Evolutionary conservation across 352 stramenopile species (phyloP), one percentile per base, ranked within the genome.

Genomic region (Phytophthora pistaciae): DNA sequence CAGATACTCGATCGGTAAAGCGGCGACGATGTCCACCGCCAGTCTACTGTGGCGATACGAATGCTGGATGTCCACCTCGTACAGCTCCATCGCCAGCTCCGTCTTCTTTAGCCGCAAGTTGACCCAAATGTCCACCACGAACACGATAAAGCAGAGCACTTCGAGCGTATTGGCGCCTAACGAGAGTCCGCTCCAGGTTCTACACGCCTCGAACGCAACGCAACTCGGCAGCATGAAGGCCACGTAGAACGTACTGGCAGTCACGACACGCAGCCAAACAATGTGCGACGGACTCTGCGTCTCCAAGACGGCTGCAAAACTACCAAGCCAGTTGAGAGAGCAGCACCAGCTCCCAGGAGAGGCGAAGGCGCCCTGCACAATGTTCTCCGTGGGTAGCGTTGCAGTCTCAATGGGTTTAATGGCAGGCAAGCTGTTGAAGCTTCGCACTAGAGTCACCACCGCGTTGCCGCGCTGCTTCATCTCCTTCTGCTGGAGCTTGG

Each of bases 81-180:
- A 90, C 1, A 89, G 66, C 50, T 91, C 84, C 21, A 84, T 77
- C 9, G 84, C 84, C 4, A 80, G 33, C 1, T 75, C 60, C 36
- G 68, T 82, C 36, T 86, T 73, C 48, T 77, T 73, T 9, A 91
- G 65, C 31, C 75, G 70, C 70, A 78, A 86, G 25, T 91, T 88
- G 60, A 91, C 64, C 79, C 79, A 90, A 23, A 90, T 67, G 40
- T 90, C 82, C 6, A 85, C 11, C 3, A 62, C 25, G 29, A 87
- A 90, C 29, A 90, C 25, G 1, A 75, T 7, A n/a, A 82, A 77
- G 49, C 72, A 79, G n/a, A 74, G 56, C 2, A 84, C 56, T 23
- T 90, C 80, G 21, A 82, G n/a, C 0, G 79, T 16, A 4, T 85
- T 80, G 3, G 79, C 64, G 14, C 70, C 29, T 2, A 81, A 27